Evolutionary conservation across 257 asterid species (phyloP), one percentile per base, ranked within the genome.

Genomic region (Knoxia roxburghii): DNA sequence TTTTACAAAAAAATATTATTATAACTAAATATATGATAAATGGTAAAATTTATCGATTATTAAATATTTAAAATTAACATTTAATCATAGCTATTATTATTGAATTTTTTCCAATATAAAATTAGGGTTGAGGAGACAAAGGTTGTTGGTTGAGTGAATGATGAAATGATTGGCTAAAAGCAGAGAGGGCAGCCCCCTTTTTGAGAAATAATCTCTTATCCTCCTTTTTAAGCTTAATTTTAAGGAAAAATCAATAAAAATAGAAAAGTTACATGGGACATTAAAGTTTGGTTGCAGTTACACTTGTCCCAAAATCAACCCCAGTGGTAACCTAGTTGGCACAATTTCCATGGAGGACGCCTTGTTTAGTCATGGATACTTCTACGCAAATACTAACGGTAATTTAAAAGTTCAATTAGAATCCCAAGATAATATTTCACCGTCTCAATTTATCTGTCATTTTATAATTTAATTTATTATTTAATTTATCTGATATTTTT

Each of bases 81-180:
- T n/a, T n/a, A n/a, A n/a, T n/a, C n/a, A n/a, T n/a, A n/a, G n/a
- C n/a, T n/a, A n/a, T n/a, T n/a, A n/a, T n/a, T n/a, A n/a, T n/a
- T n/a, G n/a, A n/a, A n/a, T n/a, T n/a, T n/a, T n/a, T n/a, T n/a
- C n/a, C n/a, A n/a, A n/a, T n/a, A n/a, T n/a, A n/a, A n/a, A n/a
- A 37, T 37, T 37, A 37, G 9, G 41, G n/a, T n/a, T 62, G 61
- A 68, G 75, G 75, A 70, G 69, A 70, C 75, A 52, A 70, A 43
- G 69, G 69, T 62, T 51, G 69, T 70, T 62, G 75, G 75, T 26
- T 61, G 69, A 40, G 52, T 62, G 64, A 61, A 40, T 70, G 69
- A 62, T 62, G 75, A 52, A 69, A 35, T 81, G 61, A 49, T 69
- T 71, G 43, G 68, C 41, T 68, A 13, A 45, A 65, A 39, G 6